Evolutionary conservation across 768 basidiomycete species (phyloP).

Genomic region (Russula sp.): DNA sequence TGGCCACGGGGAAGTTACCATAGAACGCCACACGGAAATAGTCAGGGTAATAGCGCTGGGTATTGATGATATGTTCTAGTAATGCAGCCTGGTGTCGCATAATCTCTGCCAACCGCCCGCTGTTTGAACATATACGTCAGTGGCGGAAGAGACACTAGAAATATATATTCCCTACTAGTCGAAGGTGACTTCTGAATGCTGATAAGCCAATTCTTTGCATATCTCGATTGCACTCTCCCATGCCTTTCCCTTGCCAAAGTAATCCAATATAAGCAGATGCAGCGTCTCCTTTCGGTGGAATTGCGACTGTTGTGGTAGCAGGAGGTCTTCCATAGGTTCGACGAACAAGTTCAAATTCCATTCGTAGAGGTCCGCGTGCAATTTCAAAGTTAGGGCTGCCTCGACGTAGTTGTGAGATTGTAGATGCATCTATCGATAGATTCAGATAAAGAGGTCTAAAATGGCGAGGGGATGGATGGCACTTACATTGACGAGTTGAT

Average conservation of each 20-base stretch:
- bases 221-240: conserved; percentile 94
- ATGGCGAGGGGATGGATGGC: not conserved
- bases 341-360: conserved; percentile 85
- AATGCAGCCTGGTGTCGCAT: conserved; percentile 83
- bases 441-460: not conserved
- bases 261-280: conserved; percentile 88
- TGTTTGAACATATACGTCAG: conserved; percentile 35
- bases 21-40: conserved; percentile 94
- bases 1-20: conserved; percentile 83
- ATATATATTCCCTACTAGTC: conserved; percentile 63
- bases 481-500: conserved; percentile 86
- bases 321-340: conserved; percentile 84
- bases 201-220: conserved; percentile 84
- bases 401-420: conserved; percentile 90
- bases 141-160: conserved; percentile 3
- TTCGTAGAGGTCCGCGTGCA: conserved; percentile 90
- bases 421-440: conserved; percentile 66
- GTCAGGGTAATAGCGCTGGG: conserved; percentile 84
- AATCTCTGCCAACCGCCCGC: conserved; percentile 80
- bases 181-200: conserved; percentile 87
- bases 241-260: conserved; percentile 94
- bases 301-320: conserved; percentile 86
- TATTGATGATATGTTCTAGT: conserved; percentile 78
- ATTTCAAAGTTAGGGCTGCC: conserved; percentile 87
- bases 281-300: conserved; percentile 94